Evolutionary conservation across 352 stramenopile species (phyloP).

Genomic region (Halophytophthora polymorphica): DNA sequence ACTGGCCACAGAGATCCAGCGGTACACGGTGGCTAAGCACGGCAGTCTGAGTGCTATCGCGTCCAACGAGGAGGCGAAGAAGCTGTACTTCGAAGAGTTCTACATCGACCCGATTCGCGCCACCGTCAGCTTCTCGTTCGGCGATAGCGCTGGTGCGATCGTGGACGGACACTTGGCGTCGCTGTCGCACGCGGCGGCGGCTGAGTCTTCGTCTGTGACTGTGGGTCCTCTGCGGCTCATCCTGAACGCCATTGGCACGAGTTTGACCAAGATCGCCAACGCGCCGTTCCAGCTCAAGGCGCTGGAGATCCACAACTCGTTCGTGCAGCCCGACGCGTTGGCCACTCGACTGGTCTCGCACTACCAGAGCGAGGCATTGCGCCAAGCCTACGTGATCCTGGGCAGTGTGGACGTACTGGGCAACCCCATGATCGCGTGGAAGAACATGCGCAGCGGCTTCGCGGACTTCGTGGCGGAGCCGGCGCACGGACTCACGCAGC

Average conservation of each 20-base stretch:
- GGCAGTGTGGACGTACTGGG: slow-evolving; percentile 86
- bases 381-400: slow-evolving; percentile 86
- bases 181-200: slow-evolving; percentile 26
- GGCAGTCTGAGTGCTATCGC: slow-evolving; percentile 28
- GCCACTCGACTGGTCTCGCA: slow-evolving; percentile 67
- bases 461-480: slow-evolving; percentile 84
- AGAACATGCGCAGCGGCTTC: slow-evolving; percentile 77
- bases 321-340: slow-evolving; percentile 77
- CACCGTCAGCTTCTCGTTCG: slow-evolving; percentile 85
- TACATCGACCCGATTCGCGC: slow-evolving; percentile 79
- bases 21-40: slow-evolving; percentile 24
- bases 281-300: slow-evolving; percentile 81
- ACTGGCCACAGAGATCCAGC: slow-evolving; percentile 34
- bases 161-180: slow-evolving; percentile 49
- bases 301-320: slow-evolving; percentile 78
- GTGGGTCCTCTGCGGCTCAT: slow-evolving; percentile 80
- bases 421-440: slow-evolving; percentile 88
- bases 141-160: slow-evolving; percentile 60
- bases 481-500: slow-evolving; percentile 70
- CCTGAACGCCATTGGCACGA: slow-evolving; percentile 84
- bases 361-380: slow-evolving; percentile 86
- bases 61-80: slow-evolving; percentile 66
- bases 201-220: slow-evolving; percentile 40
- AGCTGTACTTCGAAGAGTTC: slow-evolving; percentile 90
- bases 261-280: slow-evolving; percentile 87